A percentile compares a stretch with the other conserved stretches of the same genome.
phyloP scores from a whole-genome alignment of 345 rosid species.

The Jatropha curcas region DNA sequence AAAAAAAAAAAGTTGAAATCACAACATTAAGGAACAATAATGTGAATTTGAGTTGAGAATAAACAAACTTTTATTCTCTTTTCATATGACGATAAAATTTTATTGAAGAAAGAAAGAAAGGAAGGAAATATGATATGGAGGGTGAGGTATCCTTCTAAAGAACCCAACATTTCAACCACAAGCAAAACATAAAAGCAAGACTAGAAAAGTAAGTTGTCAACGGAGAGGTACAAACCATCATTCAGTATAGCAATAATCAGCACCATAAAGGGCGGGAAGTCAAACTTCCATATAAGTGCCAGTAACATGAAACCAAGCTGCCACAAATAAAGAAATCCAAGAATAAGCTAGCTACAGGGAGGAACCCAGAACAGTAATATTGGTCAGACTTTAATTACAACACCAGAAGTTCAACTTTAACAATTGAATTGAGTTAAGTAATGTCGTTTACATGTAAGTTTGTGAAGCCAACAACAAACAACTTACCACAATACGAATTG shows the following conservation, averaged over 20 bases:
- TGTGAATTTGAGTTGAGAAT: too few species aligned
- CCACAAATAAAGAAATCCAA: conserved; percentile 13
- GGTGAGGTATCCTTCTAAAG: too few species aligned
- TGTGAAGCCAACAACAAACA: neutral
- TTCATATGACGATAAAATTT: too few species aligned
- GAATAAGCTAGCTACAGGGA: conserved; percentile 14
- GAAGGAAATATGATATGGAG: too few species aligned
- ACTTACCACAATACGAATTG: conserved; percentile 83
- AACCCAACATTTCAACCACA: too few species aligned
- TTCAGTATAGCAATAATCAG: conserved; percentile 60
- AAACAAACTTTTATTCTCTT: too few species aligned
- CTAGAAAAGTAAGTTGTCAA: neutral
- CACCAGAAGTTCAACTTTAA: neutral
- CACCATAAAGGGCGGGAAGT: conserved; percentile 73
- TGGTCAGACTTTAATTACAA: neutral
- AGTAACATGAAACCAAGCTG: conserved; percentile 68
- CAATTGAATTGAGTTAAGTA: neutral
- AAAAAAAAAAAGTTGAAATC: neutral
- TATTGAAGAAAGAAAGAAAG: too few species aligned
- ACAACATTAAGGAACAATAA: neutral
- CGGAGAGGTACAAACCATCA: conserved; percentile 41
- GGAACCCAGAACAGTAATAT: neutral
- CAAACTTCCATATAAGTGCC: conserved; percentile 68
- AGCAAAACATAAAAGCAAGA: too few species aligned
- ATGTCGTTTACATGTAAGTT: neutral